Evolutionary conservation across 257 asterid genomes (phyloP).

Genomic region (Osmanthus fragrans): DNA sequence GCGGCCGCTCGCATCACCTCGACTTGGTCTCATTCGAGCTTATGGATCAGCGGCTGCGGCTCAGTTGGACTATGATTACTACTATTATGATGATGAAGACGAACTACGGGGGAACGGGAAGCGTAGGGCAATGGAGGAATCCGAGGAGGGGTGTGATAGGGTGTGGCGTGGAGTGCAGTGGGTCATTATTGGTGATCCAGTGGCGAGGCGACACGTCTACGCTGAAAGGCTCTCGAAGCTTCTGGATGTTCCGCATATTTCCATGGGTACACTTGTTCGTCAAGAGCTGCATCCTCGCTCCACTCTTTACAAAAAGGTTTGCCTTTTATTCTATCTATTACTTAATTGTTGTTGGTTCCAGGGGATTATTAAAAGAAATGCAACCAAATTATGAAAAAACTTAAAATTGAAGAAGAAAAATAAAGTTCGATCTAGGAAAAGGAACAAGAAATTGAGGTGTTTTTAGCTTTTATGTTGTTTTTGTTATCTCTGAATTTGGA

Average conservation of each 20-base stretch:
- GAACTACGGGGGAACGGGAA: constrained; percentile 23
- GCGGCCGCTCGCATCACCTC: constrained; percentile 27
- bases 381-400: not conserved
- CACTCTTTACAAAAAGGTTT: constrained; percentile 67
- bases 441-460: not conserved
- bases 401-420: not conserved
- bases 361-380: not conserved
- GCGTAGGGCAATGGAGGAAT: constrained; percentile 39
- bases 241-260: constrained; percentile 78
- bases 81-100: constrained; percentile 26
- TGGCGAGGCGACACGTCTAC: constrained; percentile 72
- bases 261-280: constrained; percentile 85
- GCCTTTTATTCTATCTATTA: not conserved
- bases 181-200: constrained; percentile 92
- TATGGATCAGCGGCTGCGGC: constrained; percentile 76
- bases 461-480: not conserved
- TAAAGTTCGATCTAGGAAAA: too few species aligned
- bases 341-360: not conserved
- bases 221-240: constrained; percentile 80
- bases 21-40: constrained; percentile 30
- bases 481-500: too few species aligned
- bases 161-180: constrained; percentile 75
- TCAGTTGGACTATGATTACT: constrained; percentile 58
- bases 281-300: constrained; percentile 84
- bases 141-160: constrained; percentile 56